These are phyloP conservation scores for Trichoderma sp. DNA, from an alignment of 2,329 filamentous ascomycete species.

Conservation along the genomic window DNA sequence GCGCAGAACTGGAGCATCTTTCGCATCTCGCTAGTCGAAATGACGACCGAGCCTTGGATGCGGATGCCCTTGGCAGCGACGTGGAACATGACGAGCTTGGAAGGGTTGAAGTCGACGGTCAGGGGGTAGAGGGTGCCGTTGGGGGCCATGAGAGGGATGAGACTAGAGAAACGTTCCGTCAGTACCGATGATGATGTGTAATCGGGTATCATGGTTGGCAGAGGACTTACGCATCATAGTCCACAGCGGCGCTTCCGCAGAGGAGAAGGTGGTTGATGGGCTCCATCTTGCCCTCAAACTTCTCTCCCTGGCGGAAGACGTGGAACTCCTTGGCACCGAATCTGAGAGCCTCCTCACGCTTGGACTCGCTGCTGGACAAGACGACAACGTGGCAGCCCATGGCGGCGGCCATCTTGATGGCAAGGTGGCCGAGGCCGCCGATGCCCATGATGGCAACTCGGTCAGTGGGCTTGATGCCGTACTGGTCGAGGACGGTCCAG, in stretches of 20 bases:
- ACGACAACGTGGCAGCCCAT: constrained; percentile 63
- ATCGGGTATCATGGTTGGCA: background rate
- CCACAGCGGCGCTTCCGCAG: constrained; percentile 31
- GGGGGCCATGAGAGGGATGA: constrained; percentile 6
- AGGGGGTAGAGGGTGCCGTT: constrained; percentile 38
- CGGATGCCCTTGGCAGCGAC: constrained; percentile 9
- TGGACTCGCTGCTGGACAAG: constrained; percentile 57
- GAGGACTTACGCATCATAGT: constrained; percentile 12
- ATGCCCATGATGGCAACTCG: constrained; percentile 67
- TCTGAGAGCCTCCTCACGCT: constrained; percentile 57
- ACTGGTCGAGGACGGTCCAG: constrained; percentile 63
- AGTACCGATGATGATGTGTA: background rate
- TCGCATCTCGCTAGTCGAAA: constrained; percentile 57
- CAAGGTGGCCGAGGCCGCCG: constrained; percentile 72
- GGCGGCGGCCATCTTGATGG: constrained; percentile 68
- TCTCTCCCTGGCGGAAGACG: constrained; percentile 50
- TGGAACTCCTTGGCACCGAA: constrained; percentile 59
- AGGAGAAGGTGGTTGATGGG: constrained; percentile 62
- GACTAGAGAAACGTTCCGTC: background rate
- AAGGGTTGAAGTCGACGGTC: constrained; percentile 57
- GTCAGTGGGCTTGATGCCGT: constrained; percentile 69
- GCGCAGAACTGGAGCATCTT: constrained; percentile 62
- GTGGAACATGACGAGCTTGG: constrained; percentile 44
- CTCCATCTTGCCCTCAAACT: constrained; percentile 55
- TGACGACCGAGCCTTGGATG: constrained; percentile 45